Percentiles rank a stretch among this genome's conserved stretches.
Evolutionary conservation across 306 rosid genomes (phyloP).

Genomic region (Quercus cerris): DNA sequence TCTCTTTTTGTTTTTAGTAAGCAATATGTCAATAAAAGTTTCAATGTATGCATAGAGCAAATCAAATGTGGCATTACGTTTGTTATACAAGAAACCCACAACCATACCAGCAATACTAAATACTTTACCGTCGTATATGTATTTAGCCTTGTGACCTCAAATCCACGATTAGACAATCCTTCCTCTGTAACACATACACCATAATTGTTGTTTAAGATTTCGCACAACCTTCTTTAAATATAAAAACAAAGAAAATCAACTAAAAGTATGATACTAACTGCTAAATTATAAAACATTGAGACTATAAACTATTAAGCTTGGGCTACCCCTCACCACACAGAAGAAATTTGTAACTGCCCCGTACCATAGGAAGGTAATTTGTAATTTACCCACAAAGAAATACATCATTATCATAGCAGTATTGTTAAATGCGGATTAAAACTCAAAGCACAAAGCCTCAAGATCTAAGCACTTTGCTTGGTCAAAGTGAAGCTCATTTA

Average conservation of each 20-base stretch:
- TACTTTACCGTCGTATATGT: constrained; percentile 84
- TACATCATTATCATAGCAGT: too few relatives aligned
- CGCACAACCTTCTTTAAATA: not conserved
- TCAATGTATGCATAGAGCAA: constrained; percentile 11
- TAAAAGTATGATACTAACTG: not conserved
- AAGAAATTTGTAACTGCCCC: too few relatives aligned
- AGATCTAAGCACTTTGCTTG: too few relatives aligned
- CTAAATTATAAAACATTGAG: not conserved
- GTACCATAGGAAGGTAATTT: too few relatives aligned
- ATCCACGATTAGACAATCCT: constrained; percentile 83
- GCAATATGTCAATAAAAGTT: not conserved
- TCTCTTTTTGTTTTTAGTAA: not conserved
- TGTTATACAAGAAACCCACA: constrained; percentile 1
- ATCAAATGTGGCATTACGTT: constrained; percentile 1
- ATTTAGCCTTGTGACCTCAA: constrained; percentile 84
- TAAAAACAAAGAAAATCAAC: not conserved
- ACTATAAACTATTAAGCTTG: not conserved
- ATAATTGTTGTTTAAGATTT: constrained; percentile 15
- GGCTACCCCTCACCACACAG: not conserved
- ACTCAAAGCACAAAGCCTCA: too few relatives aligned
- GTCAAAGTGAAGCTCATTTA: too few relatives aligned
- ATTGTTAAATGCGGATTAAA: too few relatives aligned
- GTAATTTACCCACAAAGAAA: not conserved
- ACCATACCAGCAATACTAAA: constrained; percentile 18
- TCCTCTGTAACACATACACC: constrained; percentile 58